Base-by-base conservation (phyloP, 1,284 basidiomycete species). In the Athelia sp. region DNA sequence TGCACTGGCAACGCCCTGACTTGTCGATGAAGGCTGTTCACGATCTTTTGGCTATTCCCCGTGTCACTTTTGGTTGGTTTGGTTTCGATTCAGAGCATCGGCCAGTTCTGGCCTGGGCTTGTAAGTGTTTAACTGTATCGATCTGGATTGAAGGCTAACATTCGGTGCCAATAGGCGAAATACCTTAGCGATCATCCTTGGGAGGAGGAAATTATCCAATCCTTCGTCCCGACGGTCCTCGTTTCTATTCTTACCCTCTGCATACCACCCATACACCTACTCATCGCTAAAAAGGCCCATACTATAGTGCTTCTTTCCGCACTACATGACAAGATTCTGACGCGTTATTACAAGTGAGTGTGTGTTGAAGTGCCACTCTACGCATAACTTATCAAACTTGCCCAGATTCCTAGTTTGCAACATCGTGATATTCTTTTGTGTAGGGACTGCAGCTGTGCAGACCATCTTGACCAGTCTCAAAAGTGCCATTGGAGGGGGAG, bases 211-310 rank as follows among this genome's bases (percentile, higher is more conserved):
- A 64, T 88, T 17, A 74, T 92, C 48, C 80, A 87, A 52, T 88
- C 87, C 0, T 82, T 93, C 52, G 67, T 93, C 0, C 90, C 91
- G 0, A 93, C 90, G 4, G 68, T 93, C 24, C 76, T 95, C 47
- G 82, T 93, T 21, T 79, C 90, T 3, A 63, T 92, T 15, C 75
- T 94, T 18, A 79, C 88, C 1, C 74, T 94, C 38, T 78, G 90
- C 49, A 85, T 95, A 43, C 90, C 85, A n/a, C 78, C 86, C 24
- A 72, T 93, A 43, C 78, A 89, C 19, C 75, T 87, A 17, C 77
- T 94, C 43, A 88, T 92, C 57, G 88, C 88, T 44, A 94, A 93
- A 67, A 91, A 93, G 58, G 91, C 87, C 0, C 89, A 94, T 59
- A 92, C 87, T 1, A 87, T 94, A 51, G 82, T 84, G 54, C 94